Evolutionary conservation across 2,329 filamentous ascomycete genomes (phyloP), one percentile per base, ranked within the genome.

Genomic region (Trichoderma semiorbis): DNA sequence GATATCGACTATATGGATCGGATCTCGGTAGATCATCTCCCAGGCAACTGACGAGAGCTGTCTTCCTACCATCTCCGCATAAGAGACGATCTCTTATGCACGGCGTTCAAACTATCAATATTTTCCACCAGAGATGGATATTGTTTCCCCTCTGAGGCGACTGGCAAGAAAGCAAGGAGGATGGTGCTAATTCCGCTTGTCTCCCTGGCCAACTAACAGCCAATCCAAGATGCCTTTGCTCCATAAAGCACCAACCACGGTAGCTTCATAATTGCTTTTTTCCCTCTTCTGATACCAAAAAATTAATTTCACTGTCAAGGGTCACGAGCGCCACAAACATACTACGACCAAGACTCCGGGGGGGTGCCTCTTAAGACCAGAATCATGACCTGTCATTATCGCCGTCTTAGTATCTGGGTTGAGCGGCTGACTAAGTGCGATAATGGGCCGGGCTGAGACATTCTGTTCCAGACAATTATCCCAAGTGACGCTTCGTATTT

Each of bases 171-270:
- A 61, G 66, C 55, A 69, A 61, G 66, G 66, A 69, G 66, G 57
- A 30, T 21, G 36, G 28, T 43, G 55, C 34, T 34, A 50, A 69
- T 60, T 58, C 66, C 66, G 53, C 66, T 61, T 61, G 57, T 26
- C 66, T 69, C 66, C 66, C 66, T 69, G 66, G 28, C 66, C 55
- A 61, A 58, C 36, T 34, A 47, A 47, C 57, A 50, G 55, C 66
- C 66, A 69, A 69, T 69, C 66, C 66, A 34, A 30, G 39, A 24
- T n/a, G 26, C 14, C 18, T 58, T 18, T 47, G 47, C 30, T 24
- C 30, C 34, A 26, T 53, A 53, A 24, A 60, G 34, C 34, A 47
- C 66, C 34, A 69, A 50, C 66, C 34, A 14, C 28, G 18, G 18
- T n/a, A 60, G 34, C 34, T 58, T 16, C 21, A 21, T 36, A 34